Evolutionary conservation across 352 stramenopile genomes (phyloP), one percentile per base, ranked within the genome.

Genomic region (Thalassiosira mediterranea): DNA sequence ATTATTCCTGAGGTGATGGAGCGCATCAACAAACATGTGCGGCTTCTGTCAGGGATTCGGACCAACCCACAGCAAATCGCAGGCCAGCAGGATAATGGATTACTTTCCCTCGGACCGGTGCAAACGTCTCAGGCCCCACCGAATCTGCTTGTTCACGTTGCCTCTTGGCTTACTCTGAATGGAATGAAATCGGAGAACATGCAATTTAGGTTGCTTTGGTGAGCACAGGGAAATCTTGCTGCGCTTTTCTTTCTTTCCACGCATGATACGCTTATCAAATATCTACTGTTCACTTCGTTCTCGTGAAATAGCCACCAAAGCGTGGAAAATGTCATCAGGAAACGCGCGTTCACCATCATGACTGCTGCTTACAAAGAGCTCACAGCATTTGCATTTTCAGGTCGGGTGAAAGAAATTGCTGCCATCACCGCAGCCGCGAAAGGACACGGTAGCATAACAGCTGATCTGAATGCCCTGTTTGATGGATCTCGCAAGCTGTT

Each of bases 101-200:
- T 84, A 59, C 64, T 86, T 48, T 81, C 78, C 13, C 56, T 86
- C 34, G 67, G 68, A 7, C 67, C 72, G 11, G 42, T 73, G 48
- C 74, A 84, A 69, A 21, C 60, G 4, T 48, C 78, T 19, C 56
- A 79, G 13, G 51, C 57, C 4, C 28, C 70, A 32, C 67, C 70
- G 19, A 78, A 95, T 68, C 63, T 95, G 26, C 77, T 97, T n/a
- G 78, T 94, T 2, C 90, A 96, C 84, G 96, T 98, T 32, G 97
- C 97, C 76, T 96, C 97, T 2, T 99, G 97, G 97, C 91, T 99
- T 28, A 94, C 98, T 54, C 95, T 99, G 53, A 99, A 99, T 89
- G 98, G 96, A 72, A 99, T 99, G 96, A 96, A 96, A 26, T 98
- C 97, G 72, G 97, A 99, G 76, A 98, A 98, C 63, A 98, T 99